phyloP scores from a whole-genome alignment of 176 grass and related monocot species.

The Panicum miliaceum region DNA sequence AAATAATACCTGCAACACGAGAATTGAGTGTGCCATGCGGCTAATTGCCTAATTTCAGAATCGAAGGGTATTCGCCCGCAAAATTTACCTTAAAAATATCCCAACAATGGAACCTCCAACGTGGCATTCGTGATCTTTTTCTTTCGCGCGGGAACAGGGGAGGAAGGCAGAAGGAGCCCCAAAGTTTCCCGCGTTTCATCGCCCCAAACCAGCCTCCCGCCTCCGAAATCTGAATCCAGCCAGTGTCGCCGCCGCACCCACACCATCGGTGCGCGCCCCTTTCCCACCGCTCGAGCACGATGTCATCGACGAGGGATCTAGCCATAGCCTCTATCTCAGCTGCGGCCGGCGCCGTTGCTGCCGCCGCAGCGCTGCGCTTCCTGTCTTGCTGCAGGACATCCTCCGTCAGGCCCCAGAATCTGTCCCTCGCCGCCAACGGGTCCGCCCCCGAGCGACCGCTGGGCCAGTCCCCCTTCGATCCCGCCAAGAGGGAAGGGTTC shows the following conservation, averaged over 20 bases:
- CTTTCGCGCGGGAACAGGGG: conserved; percentile 1
- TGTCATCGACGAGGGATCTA: conserved; percentile 65
- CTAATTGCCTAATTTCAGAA: neutral
- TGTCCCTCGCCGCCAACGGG: conserved; percentile 41
- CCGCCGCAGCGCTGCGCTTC: conserved; percentile 50
- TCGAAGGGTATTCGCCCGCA: neutral
- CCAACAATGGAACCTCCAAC: too few species aligned
- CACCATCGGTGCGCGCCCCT: neutral
- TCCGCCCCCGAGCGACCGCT: conserved; percentile 23
- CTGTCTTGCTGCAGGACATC: conserved; percentile 42
- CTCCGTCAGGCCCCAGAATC: conserved; percentile 20
- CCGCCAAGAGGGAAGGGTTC: conserved; percentile 77
- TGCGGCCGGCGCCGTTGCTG: conserved; percentile 60
- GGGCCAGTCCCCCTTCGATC: conserved; percentile 65
- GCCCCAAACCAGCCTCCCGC: neutral
- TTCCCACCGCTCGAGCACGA: conserved; percentile 2
- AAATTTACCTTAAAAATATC: neutral
- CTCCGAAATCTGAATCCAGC: neutral
- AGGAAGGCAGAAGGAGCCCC: neutral
- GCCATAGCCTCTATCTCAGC: conserved; percentile 67
- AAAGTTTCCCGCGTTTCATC: conserved; percentile 38
- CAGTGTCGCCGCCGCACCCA: neutral
- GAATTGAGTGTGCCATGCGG: too few species aligned
- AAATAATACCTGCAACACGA: too few species aligned
- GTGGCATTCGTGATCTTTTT: neutral